These are phyloP conservation scores for Ustilago sp. DNA, from an alignment of 1,284 basidiomycete genomes.

Conservation along the genomic window DNA sequence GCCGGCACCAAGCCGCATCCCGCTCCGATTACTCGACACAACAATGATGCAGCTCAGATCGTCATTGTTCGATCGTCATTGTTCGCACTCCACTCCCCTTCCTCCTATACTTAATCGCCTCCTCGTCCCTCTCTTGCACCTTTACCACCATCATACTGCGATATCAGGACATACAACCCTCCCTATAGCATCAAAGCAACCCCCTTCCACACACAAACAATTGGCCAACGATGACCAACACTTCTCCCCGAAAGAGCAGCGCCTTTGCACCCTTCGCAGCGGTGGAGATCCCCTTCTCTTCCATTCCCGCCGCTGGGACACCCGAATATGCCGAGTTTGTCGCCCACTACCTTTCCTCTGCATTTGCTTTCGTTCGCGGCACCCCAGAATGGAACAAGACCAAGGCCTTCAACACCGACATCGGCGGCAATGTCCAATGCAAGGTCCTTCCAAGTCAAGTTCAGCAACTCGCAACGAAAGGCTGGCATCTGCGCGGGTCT, in stretches of 20 bases:
- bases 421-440: constrained; percentile 44
- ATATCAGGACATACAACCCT: not conserved
- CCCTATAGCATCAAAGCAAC: too few species aligned
- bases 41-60: not conserved
- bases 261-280: constrained; percentile 29
- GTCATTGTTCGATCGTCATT: not conserved
- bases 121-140: not conserved
- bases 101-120: too few species aligned
- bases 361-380: constrained; percentile 37
- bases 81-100: not conserved
- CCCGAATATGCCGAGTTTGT: constrained; percentile 47
- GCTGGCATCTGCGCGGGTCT: constrained; percentile 58
- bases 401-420: constrained; percentile 28
- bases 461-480: constrained; percentile 39
- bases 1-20: not conserved
- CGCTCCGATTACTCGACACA: not conserved
- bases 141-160: not conserved
- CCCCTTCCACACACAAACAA: not conserved
- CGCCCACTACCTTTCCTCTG: constrained; percentile 28
- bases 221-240: not conserved
- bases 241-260: not conserved
- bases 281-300: constrained; percentile 31
- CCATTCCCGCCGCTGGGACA: constrained; percentile 38
- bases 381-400: constrained; percentile 40
- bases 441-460: constrained; percentile 27